These are phyloP conservation scores for Dioscorea zingiberensis DNA, from an alignment of 106 monocot species.

Conservation along the genomic window DNA sequence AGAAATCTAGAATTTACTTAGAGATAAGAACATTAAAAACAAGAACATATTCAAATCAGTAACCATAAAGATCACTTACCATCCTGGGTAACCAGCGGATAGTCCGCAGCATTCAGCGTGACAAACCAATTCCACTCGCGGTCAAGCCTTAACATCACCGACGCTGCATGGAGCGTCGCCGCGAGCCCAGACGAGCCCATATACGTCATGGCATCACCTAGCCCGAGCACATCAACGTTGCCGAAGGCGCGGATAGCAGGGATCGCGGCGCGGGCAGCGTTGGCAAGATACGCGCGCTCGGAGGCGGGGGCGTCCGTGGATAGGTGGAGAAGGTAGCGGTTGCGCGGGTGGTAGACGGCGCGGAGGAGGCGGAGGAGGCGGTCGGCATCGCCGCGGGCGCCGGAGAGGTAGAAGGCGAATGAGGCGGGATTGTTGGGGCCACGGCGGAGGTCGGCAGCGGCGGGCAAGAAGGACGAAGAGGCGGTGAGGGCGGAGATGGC, in stretches of 20 bases:
- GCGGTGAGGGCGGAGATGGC: conserved; percentile 54
- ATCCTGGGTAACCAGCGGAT: conserved; percentile 81
- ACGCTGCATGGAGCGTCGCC: conserved; percentile 59
- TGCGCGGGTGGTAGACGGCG: conserved; percentile 86
- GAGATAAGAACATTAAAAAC: too few species aligned
- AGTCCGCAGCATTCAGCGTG: conserved; percentile 67
- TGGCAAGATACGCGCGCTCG: conserved; percentile 40
- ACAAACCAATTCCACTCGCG: conserved; percentile 86
- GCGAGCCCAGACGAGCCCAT: conserved; percentile 77
- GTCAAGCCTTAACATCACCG: conserved; percentile 56
- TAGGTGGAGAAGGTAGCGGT: conserved; percentile 66
- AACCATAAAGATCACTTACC: conserved; percentile 37
- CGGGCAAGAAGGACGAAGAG: conserved; percentile 34
- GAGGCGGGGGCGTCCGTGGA: conserved; percentile 43
- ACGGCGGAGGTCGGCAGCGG: conserved; percentile 14
- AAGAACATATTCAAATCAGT: too few species aligned
- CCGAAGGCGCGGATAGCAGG: conserved; percentile 57
- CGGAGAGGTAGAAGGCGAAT: conserved; percentile 75
- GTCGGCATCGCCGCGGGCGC: conserved; percentile 40
- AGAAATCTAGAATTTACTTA: too few species aligned
- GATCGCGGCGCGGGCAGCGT: conserved; percentile 19
- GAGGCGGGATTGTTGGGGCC: conserved; percentile 42
- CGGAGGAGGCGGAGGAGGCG: conserved; percentile 59
- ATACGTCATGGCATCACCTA: conserved; percentile 47
- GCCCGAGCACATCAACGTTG: conserved; percentile 78